These are phyloP conservation scores for Mycosphaerella sp. DNA, from an alignment of 2,329 filamentous ascomycete species.

Conservation along the genomic window DNA sequence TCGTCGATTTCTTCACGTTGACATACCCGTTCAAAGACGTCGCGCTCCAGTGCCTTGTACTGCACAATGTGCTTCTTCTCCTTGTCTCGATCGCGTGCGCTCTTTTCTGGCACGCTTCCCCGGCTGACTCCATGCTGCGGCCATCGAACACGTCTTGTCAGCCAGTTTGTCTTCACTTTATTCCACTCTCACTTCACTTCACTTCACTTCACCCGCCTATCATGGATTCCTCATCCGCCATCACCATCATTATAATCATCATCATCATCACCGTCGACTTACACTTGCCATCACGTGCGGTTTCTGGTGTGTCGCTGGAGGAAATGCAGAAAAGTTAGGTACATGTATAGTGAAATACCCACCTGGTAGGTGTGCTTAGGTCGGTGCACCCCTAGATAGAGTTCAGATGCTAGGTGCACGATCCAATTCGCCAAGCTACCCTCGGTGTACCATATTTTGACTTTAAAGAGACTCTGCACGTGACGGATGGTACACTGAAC, in stretches of 20 bases:
- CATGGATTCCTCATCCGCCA: too few relatives aligned
- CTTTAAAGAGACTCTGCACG: too few relatives aligned
- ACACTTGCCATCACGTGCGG: constrained; percentile 14
- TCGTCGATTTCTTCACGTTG: too few relatives aligned
- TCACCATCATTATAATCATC: background rate
- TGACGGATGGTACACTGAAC: too few relatives aligned
- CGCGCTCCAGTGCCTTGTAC: constrained; percentile 65
- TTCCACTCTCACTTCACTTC: constrained; percentile 3
- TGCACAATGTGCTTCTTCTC: constrained; percentile 69
- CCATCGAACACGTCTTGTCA: constrained; percentile 1
- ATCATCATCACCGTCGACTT: constrained; percentile 6
- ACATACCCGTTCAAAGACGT: constrained; percentile 59
- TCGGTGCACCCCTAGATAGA: too few relatives aligned
- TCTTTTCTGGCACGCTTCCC: constrained; percentile 49
- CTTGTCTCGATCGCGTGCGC: constrained; percentile 62
- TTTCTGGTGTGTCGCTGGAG: background rate
- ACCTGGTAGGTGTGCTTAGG: too few relatives aligned
- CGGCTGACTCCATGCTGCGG: constrained; percentile 77
- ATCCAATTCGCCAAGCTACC: too few relatives aligned
- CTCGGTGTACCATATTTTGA: too few relatives aligned
- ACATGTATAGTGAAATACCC: too few relatives aligned
- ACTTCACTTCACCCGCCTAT: background rate
- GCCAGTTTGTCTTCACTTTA: constrained; percentile 17
- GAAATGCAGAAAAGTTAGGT: background rate
- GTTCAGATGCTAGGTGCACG: too few relatives aligned